Evolutionary conservation across 768 basidiomycete species (phyloP).

Genomic region (Suillus subaureus): DNA sequence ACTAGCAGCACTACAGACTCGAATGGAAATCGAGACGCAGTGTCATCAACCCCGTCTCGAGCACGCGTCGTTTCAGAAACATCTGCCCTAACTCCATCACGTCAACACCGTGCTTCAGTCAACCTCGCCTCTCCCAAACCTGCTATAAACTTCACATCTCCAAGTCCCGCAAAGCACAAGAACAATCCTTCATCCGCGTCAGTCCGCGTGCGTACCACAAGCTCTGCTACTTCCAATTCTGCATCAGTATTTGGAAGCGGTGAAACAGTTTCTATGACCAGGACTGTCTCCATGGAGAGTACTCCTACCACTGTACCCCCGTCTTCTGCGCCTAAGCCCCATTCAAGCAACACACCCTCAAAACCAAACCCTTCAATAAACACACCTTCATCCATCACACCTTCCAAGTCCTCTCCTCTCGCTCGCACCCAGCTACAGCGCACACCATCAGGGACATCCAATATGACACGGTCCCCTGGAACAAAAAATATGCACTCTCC

Average conservation of each 20-base stretch:
- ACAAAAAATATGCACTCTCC: neutral
- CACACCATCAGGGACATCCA: constrained; percentile 23
- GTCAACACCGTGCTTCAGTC: constrained; percentile 19
- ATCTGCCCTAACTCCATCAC: constrained; percentile 27
- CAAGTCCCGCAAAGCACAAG: constrained; percentile 39
- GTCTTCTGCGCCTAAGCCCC: constrained; percentile 37
- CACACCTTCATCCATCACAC: constrained; percentile 24
- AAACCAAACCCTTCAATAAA: constrained; percentile 26
- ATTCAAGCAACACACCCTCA: constrained; percentile 36
- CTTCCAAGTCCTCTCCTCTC: constrained; percentile 20
- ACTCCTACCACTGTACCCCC: constrained; percentile 16
- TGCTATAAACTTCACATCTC: constrained; percentile 42
- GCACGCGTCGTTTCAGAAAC: constrained; percentile 49
- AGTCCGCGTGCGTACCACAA: neutral
- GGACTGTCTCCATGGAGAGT: neutral
- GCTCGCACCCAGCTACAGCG: constrained; percentile 17
- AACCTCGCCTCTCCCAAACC: constrained; percentile 29
- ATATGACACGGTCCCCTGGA: constrained; percentile 15
- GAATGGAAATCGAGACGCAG: constrained; percentile 10
- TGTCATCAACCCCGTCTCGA: constrained; percentile 40
- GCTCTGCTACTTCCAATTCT: constrained; percentile 5
- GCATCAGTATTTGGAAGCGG: neutral
- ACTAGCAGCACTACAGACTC: constrained; percentile 18
- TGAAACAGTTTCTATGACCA: neutral
- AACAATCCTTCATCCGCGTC: constrained; percentile 1